Conservation (phyloP, 163 green algal genomes). For the Scenedesmus sp. region DNA sequence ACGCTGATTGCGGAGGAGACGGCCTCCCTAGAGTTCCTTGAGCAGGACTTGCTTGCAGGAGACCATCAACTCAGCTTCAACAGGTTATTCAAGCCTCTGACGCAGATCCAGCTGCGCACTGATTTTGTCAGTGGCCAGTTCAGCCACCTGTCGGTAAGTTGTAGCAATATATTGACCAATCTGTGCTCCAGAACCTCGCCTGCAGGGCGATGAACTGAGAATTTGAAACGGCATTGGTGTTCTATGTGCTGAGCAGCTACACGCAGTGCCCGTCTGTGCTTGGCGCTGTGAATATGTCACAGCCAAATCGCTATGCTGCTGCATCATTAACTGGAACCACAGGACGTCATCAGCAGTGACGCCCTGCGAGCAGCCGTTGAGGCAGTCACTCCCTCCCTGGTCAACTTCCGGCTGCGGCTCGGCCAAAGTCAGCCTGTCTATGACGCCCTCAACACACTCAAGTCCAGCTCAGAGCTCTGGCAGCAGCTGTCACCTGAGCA, state of each 20-base stretch:
- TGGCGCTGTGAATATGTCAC: no score
- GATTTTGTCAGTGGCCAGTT: not conserved
- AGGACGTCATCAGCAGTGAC: not conserved
- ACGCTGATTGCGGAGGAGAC: not conserved
- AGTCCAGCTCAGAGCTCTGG: not conserved
- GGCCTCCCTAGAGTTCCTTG: not conserved
- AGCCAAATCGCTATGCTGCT: not conserved
- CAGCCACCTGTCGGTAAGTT: not conserved
- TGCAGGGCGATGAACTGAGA: no score
- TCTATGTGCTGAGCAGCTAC: no score
- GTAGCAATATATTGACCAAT: no score
- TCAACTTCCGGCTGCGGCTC: not conserved
- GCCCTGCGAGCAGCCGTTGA: not conserved
- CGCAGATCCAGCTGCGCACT: not conserved
- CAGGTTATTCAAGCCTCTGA: not conserved
- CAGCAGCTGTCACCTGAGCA: not conserved
- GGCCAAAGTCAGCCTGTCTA: not conserved
- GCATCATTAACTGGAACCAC: not conserved
- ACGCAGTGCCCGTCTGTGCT: no score
- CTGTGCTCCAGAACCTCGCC: no score
- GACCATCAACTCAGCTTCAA: not conserved
- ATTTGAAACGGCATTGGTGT: no score
- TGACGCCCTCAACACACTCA: not conserved
- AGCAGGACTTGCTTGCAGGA: not conserved
- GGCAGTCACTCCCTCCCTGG: not conserved